phyloP scores from a whole-genome alignment of 2,329 filamentous ascomycete genomes.

The Talaromyces sp. region DNA sequence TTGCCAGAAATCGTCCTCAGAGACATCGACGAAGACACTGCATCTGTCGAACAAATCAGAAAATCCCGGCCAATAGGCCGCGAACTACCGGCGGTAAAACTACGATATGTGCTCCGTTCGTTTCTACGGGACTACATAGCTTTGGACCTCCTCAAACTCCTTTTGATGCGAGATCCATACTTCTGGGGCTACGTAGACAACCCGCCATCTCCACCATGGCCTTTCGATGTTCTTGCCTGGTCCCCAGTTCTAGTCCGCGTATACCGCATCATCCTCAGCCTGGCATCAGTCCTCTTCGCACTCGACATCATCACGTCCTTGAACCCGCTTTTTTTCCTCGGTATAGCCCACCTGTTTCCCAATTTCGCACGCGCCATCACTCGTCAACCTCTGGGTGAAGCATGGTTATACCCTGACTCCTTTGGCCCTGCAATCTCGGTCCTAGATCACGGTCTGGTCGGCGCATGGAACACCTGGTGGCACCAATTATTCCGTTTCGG shows the following conservation, averaged over 20 bases:
- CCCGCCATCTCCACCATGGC: constrained; percentile 42
- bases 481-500: constrained; percentile 81
- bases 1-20: constrained; percentile 28
- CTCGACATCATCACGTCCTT: constrained; percentile 61
- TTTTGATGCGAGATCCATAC: constrained; percentile 74
- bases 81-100: constrained; percentile 44
- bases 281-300: constrained; percentile 56
- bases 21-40: constrained; percentile 21
- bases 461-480: constrained; percentile 85
- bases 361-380: constrained; percentile 55
- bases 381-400: constrained; percentile 57
- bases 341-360: constrained; percentile 48
- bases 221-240: constrained; percentile 41
- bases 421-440: constrained; percentile 50
- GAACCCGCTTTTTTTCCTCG: constrained; percentile 58
- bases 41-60: constrained; percentile 4
- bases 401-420: constrained; percentile 60
- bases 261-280: constrained; percentile 57
- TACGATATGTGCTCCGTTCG: constrained; percentile 44
- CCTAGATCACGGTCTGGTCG: constrained; percentile 65
- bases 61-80: constrained; percentile 18
- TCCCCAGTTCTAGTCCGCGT: constrained; percentile 48
- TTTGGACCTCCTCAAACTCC: constrained; percentile 66
- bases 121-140: constrained; percentile 60
- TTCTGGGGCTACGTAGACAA: constrained; percentile 60